Percentiles rank a stretch among this genome's conserved stretches.
These are phyloP conservation scores for Penicillium nucicola DNA, from an alignment of 495 filamentous ascomycete species.

Conservation along the genomic window DNA sequence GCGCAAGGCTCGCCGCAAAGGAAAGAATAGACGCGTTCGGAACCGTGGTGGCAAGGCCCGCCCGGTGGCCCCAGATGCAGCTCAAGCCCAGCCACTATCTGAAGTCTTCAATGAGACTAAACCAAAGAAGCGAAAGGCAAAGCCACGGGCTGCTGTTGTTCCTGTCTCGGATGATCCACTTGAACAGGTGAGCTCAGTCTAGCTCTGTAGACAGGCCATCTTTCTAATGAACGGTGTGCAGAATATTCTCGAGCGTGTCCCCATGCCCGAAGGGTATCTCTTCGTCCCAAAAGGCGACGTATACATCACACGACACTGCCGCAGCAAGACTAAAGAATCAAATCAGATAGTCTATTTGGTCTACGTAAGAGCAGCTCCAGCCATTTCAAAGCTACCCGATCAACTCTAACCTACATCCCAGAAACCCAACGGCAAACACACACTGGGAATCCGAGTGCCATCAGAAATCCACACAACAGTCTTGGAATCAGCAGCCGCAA, in stretches of 20 bases:
- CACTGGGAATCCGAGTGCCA: constrained; percentile 47
- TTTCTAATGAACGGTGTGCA: constrained; percentile 3
- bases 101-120: constrained; percentile 2
- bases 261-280: constrained; percentile 34
- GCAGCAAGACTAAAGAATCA: constrained; percentile 42
- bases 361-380: constrained; percentile 27
- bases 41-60: neutral
- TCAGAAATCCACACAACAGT: constrained; percentile 33
- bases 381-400: neutral
- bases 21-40: neutral
- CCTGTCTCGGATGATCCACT: constrained; percentile 18
- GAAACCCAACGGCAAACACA: constrained; percentile 32
- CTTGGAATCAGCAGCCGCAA: constrained; percentile 26
- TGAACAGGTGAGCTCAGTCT: constrained; percentile 12
- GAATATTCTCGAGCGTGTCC: constrained; percentile 27
- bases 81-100: neutral
- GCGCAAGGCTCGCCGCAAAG: constrained; percentile 1
- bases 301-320: constrained; percentile 50
- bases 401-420: constrained; percentile 1
- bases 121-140: neutral
- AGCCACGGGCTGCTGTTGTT: neutral
- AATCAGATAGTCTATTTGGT: constrained; percentile 39
- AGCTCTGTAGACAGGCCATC: neutral
- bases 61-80: neutral
- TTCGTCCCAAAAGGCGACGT: constrained; percentile 51